Evolutionary conservation across 2,329 filamentous ascomycete genomes (phyloP).

Genomic region (Phialophora macrospora): DNA sequence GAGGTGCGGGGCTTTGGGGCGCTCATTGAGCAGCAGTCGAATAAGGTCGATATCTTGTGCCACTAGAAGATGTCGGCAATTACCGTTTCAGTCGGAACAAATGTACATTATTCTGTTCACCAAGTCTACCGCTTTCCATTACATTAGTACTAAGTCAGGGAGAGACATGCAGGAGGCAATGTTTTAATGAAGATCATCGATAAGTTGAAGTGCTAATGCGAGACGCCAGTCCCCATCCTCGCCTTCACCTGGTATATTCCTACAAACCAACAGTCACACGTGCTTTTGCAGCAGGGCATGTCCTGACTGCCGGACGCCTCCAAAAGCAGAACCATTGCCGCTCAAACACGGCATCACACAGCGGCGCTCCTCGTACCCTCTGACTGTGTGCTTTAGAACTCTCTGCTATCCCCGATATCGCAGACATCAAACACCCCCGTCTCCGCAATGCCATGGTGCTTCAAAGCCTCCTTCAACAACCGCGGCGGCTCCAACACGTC

Average conservation of each 20-base stretch:
- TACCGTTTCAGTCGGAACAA: not conserved
- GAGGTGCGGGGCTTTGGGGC: not conserved
- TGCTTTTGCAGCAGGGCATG: not conserved
- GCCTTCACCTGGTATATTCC: not conserved
- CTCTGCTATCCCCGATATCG: conserved; percentile 80
- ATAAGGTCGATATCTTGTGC: conserved; percentile 9
- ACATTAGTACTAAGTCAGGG: not conserved
- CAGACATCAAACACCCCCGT: conserved; percentile 79
- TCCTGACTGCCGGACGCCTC: not conserved
- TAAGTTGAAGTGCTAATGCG: not conserved
- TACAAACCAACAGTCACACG: not conserved
- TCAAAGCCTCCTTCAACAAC: conserved; percentile 73
- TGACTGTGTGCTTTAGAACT: conserved; percentile 60
- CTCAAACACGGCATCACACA: not conserved
- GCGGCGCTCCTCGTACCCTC: not conserved
- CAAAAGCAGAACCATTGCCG: not conserved
- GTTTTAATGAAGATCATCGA: not conserved
- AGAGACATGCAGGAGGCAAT: not conserved
- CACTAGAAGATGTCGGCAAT: not conserved
- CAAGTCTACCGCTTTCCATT: not conserved
- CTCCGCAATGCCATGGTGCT: conserved; percentile 62
- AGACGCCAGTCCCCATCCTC: not conserved
- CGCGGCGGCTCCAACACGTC: conserved; percentile 81
- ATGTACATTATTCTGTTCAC: not conserved
- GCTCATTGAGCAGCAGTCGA: not conserved